These are phyloP conservation scores for Fraxinus latifolia DNA, from an alignment of 305 asterid species.

Conservation along the genomic window DNA sequence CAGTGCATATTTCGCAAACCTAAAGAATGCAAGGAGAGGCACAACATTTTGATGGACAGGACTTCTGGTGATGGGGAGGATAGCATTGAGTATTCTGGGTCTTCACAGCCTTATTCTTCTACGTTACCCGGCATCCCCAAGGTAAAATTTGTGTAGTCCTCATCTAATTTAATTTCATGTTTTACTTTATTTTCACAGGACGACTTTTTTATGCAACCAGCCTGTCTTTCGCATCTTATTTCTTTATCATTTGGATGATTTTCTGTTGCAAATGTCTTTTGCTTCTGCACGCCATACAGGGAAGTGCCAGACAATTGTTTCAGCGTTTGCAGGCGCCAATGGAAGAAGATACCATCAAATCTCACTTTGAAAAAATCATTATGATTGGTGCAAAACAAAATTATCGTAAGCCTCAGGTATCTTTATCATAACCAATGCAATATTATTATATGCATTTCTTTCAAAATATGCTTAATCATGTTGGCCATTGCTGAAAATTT, in stretches of 20 bases:
- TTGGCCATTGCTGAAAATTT: conserved; percentile 4
- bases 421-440: conserved; percentile 11
- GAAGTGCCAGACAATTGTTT: conserved; percentile 80
- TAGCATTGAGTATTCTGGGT: conserved; percentile 81
- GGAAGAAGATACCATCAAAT: conserved; percentile 73
- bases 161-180: conserved; percentile 9
- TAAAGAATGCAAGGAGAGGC: conserved; percentile 82
- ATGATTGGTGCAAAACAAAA: conserved; percentile 49
- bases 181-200: background rate
- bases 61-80: conserved; percentile 75
- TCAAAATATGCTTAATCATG: conserved; percentile 9
- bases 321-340: conserved; percentile 80
- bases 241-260: conserved; percentile 9
- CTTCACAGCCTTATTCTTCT: conserved; percentile 77
- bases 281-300: conserved; percentile 44
- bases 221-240: background rate
- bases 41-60: conserved; percentile 63
- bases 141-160: conserved; percentile 32
- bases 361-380: conserved; percentile 73
- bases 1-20: conserved; percentile 78
- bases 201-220: background rate
- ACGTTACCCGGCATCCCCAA: conserved; percentile 86
- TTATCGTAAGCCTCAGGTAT: conserved; percentile 52
- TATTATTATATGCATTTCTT: background rate
- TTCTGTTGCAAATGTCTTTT: conserved; percentile 15